Base-by-base conservation (phyloP, 2,329 filamentous ascomycete species). In the Cladosporium austrohemisphaericum region DNA sequence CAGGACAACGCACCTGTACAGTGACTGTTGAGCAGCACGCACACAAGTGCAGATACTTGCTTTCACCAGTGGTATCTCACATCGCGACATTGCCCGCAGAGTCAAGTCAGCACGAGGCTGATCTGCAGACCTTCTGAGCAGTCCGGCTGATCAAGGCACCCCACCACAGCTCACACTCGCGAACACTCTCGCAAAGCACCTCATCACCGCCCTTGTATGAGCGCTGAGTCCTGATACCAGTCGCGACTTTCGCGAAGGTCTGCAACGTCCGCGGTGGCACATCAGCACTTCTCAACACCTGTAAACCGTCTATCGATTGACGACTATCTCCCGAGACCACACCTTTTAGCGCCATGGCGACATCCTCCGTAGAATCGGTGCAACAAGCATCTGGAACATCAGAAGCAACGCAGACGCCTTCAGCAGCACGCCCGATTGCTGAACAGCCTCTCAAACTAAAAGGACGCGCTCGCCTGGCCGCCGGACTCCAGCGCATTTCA, bases 401-500 rank as follows among this genome's bases (percentile, higher is more conserved):
- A 26, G 44, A 38, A 3, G 10, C 16, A 13, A 8, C 52, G 16
- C 44, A 52, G 9, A 56, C 26, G 48, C 68, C 40, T 60, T 62
- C 45, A 61, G 14, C 1, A 32, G 11, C 41, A 45, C 41, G 20
- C 5, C 19, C 19, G 9, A 13, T 26, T 19, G 13, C 41, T 19
- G 60, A 70, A 46, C 66, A 64, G 14, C 66, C 59, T 44, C 74
- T 72, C 20, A 88, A 85, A 68, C 73, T 79, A 50, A 89, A 84
- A 65, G 79, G 81, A 46, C 80, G 86, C 38, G 81, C 84, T 59
- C 81, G 84, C 52, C 69, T 95, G 26, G 73, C 94, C 14, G 82
- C 83, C 55, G 81, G 84, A 25, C 76, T 95, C 41, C 85, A 92
- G 54, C 84, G 88, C 51, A 92, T 94, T 62, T 84, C 87, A 9